Evolutionary conservation across 768 basidiomycete genomes (phyloP).

Genomic region (Agaricus bisporus): DNA sequence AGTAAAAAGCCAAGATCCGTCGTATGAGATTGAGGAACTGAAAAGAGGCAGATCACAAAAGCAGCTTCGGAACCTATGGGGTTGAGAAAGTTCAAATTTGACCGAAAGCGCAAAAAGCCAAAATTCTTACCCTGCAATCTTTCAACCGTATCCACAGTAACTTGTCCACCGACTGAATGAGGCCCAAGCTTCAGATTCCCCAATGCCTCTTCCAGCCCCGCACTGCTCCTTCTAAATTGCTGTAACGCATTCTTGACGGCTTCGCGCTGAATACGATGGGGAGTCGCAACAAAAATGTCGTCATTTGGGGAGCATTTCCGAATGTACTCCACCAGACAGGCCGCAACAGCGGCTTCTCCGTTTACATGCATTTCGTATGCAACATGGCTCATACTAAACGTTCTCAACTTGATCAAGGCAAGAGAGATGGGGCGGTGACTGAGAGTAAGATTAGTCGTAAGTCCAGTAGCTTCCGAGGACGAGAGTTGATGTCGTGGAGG

Average conservation of each 20-base stretch:
- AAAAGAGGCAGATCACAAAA: conserved; percentile 49
- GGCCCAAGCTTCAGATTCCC: conserved; percentile 11
- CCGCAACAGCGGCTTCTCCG: conserved; percentile 41
- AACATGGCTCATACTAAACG: conserved; percentile 26
- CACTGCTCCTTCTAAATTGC: conserved; percentile 15
- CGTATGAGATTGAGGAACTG: conserved; percentile 31
- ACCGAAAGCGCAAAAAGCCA: not conserved
- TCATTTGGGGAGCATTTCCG: conserved; percentile 32
- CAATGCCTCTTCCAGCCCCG: conserved; percentile 15
- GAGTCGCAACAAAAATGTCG: conserved; percentile 46
- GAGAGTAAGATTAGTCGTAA: conserved; percentile 12
- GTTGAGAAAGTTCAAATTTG: not conserved
- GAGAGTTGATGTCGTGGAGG: conserved; percentile 14
- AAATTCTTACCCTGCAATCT: conserved; percentile 37
- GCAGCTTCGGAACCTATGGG: conserved; percentile 42
- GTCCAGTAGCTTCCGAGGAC: conserved; percentile 9
- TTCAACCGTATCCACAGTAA: conserved; percentile 46
- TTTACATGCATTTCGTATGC: conserved; percentile 42
- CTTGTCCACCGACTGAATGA: conserved; percentile 15
- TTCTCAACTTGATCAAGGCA: conserved; percentile 34
- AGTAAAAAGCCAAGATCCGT: conserved; percentile 38
- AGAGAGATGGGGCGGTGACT: conserved; percentile 37
- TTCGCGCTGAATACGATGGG: conserved; percentile 46
- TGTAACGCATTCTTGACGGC: conserved; percentile 37
- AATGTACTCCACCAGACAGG: conserved; percentile 33